These are phyloP conservation scores for Beta corolliflora DNA, from an alignment of 179 eudicot genomes.

Conservation along the genomic window DNA sequence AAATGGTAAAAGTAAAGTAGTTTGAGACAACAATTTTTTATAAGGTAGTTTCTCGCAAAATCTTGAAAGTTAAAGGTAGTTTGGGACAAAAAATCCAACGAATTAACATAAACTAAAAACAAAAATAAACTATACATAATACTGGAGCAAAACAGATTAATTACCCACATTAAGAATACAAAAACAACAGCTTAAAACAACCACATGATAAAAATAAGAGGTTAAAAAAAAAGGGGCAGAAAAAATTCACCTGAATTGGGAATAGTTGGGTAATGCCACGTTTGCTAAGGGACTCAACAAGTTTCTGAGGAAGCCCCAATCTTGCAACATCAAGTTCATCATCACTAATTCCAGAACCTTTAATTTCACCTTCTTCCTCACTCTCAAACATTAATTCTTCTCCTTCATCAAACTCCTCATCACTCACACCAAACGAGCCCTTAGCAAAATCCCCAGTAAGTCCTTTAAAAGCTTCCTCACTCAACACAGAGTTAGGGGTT, in stretches of 20 bases:
- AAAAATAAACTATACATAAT: conserved; percentile 1
- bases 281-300: conserved; percentile 58
- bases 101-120: neutral
- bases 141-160: neutral
- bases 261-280: conserved; percentile 85
- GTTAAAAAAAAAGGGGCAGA: neutral
- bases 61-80: too few relatives aligned
- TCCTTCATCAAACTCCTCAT: conserved; percentile 39
- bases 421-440: conserved; percentile 27
- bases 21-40: too few relatives aligned
- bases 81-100: too few relatives aligned
- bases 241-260: conserved; percentile 72
- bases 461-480: conserved; percentile 84
- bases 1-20: too few relatives aligned
- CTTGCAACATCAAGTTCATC: conserved; percentile 65
- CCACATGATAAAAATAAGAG: neutral
- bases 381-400: conserved; percentile 27
- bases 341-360: conserved; percentile 27
- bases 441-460: conserved; percentile 47
- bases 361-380: conserved; percentile 22
- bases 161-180: neutral
- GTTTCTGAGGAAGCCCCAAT: conserved; percentile 70
- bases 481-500: conserved; percentile 72
- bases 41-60: too few relatives aligned
- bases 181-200: neutral